phyloP scores from a whole-genome alignment of 805 yeast genomes.

The Wickerhamiella azyma region DNA sequence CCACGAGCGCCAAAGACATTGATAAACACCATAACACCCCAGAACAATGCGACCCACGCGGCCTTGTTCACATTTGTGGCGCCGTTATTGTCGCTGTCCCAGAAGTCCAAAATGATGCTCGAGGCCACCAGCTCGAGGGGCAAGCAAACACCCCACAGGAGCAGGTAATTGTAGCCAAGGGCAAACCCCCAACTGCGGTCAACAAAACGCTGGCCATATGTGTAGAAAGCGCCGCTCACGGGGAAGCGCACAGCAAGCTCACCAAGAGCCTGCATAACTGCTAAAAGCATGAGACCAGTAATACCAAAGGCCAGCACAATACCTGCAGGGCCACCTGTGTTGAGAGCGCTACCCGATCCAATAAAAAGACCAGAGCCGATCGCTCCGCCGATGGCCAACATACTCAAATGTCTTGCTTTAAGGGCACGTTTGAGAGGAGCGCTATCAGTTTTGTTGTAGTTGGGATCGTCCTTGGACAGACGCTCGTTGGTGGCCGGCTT shows the following conservation, averaged over 20 bases:
- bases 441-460: slow-evolving; percentile 31
- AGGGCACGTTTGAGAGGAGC: slow-evolving; percentile 41
- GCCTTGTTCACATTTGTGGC: slow-evolving; percentile 34
- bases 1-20: slow-evolving; percentile 46
- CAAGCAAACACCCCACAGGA: slow-evolving; percentile 46
- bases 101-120: slow-evolving; percentile 39
- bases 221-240: slow-evolving; percentile 43
- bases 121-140: slow-evolving; percentile 53
- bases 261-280: slow-evolving; percentile 53
- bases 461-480: slow-evolving; percentile 26
- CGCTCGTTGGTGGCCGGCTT: slow-evolving; percentile 25
- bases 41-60: slow-evolving; percentile 45
- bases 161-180: slow-evolving; percentile 53
- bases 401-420: slow-evolving; percentile 27
- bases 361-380: slow-evolving; percentile 64
- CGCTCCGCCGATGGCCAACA: slow-evolving; percentile 60
- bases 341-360: slow-evolving; percentile 37
- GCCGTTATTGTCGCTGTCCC: slow-evolving; percentile 30
- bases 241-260: slow-evolving; percentile 55
- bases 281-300: slow-evolving; percentile 51
- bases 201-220: slow-evolving; percentile 42
- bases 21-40: slow-evolving; percentile 34
- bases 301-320: slow-evolving; percentile 45
- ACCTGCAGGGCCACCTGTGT: slow-evolving; percentile 40
- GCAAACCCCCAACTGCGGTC: slow-evolving; percentile 55